These are phyloP conservation scores for Kickxella alabastrina DNA, from an alignment of 192 early-diverging fungal species.

Conservation along the genomic window DNA sequence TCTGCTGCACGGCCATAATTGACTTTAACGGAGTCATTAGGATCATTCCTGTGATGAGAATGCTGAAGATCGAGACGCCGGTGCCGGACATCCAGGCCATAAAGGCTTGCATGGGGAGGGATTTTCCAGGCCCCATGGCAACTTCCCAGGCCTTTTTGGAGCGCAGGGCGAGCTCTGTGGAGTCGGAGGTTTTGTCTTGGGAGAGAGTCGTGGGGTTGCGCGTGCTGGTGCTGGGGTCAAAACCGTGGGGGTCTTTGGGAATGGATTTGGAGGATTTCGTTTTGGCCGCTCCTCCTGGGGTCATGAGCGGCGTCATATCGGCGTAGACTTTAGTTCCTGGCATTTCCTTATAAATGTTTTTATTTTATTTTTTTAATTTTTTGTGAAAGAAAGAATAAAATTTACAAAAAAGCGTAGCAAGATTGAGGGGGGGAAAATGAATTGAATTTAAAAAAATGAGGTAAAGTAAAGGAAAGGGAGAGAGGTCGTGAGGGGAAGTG, in stretches of 20 bases:
- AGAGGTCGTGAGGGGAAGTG: too few relatives aligned
- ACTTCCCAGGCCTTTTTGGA: conserved; percentile 96
- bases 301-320: conserved; percentile 35
- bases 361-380: too few relatives aligned
- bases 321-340: conserved; percentile 24
- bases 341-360: conserved; percentile 2
- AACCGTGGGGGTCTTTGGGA: conserved; percentile 29
- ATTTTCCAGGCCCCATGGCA: conserved; percentile 83
- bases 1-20: conserved; percentile 65
- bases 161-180: conserved; percentile 32
- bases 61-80: conserved; percentile 90
- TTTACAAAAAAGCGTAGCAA: neutral
- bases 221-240: conserved; percentile 15
- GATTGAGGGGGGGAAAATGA: too few relatives aligned
- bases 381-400: too few relatives aligned
- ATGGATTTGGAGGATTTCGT: conserved; percentile 4
- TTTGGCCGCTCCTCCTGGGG: too few relatives aligned
- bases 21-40: conserved; percentile 80
- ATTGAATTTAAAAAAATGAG: too few relatives aligned
- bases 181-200: conserved; percentile 10
- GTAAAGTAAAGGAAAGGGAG: neutral
- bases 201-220: neutral
- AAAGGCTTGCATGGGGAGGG: conserved; percentile 93
- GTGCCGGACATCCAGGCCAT: conserved; percentile 99
- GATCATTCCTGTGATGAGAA: conserved; percentile 95